Percentiles rank a stretch among this genome's conserved stretches.
Evolutionary conservation across 192 early-diverging fungal species (phyloP).

Genomic region (Coemansia sp.): DNA sequence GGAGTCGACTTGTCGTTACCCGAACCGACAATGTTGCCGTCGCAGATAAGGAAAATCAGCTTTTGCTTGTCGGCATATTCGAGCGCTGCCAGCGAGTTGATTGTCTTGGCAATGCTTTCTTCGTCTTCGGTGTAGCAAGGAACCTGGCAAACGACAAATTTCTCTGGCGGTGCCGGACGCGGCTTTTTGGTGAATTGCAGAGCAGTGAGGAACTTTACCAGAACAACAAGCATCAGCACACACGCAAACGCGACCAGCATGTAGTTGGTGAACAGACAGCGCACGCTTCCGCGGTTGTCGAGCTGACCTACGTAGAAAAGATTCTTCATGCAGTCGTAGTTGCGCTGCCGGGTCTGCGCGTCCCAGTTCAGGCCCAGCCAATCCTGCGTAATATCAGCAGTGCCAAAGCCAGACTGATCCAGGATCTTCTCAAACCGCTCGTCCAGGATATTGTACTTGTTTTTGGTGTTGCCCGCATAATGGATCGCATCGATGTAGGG

Average conservation of each 20-base stretch:
- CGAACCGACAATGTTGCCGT: slow-evolving; percentile 92
- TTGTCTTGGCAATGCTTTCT: slow-evolving; percentile 80
- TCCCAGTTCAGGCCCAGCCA: slow-evolving; percentile 49
- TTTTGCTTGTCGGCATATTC: slow-evolving; percentile 88
- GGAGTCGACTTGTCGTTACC: slow-evolving; percentile 97
- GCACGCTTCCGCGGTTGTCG: slow-evolving; percentile 72
- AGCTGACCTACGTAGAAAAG: slow-evolving; percentile 81
- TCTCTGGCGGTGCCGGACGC: slow-evolving; percentile 82
- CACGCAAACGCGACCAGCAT: slow-evolving; percentile 76
- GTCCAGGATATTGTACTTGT: slow-evolving; percentile 60
- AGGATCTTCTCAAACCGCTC: slow-evolving; percentile 18
- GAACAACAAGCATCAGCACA: slow-evolving; percentile 76
- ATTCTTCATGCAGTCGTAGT: slow-evolving; percentile 74
- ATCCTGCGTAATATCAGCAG: slow-evolving; percentile 43
- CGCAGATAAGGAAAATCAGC: slow-evolving; percentile 83
- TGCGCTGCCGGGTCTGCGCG: slow-evolving; percentile 23
- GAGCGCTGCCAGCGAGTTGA: slow-evolving; percentile 75
- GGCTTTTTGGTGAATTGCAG: slow-evolving; percentile 70
- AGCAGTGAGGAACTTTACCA: slow-evolving; percentile 77
- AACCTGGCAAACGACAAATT: slow-evolving; percentile 94
- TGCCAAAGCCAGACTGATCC: slow-evolving; percentile 52
- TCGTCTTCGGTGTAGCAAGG: slow-evolving; percentile 97
- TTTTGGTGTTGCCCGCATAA: slow-evolving; percentile 22
- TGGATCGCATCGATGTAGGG: slow-evolving; percentile 52
- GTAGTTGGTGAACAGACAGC: slow-evolving; percentile 84